Evolutionary conservation across 2,329 filamentous ascomycete species (phyloP).

Genomic region (Didymella segeticola): DNA sequence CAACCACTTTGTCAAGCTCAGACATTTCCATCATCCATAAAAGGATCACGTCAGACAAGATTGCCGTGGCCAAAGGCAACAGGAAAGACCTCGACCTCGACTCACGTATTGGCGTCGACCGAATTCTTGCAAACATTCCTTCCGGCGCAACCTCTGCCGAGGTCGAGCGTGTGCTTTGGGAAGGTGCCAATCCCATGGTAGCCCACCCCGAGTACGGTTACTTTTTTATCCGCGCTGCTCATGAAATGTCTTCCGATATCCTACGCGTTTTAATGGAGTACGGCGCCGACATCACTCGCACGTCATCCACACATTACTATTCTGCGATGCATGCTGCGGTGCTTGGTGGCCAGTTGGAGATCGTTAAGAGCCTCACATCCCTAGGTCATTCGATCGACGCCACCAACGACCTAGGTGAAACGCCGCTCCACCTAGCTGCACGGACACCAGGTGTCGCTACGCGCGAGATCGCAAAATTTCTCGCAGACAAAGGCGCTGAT

Average conservation of each 20-base stretch:
- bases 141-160: slow-evolving; percentile 28
- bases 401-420: slow-evolving; percentile 37
- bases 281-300: slow-evolving; percentile 38
- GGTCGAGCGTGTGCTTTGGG: slow-evolving; percentile 40
- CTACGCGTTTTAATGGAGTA: slow-evolving; percentile 38
- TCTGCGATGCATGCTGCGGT: slow-evolving; percentile 41
- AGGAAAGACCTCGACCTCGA: slow-evolving; percentile 32
- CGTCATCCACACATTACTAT: slow-evolving; percentile 24
- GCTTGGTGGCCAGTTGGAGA: slow-evolving; percentile 33
- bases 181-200: slow-evolving; percentile 42
- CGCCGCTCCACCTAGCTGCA: slow-evolving; percentile 41
- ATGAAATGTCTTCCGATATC: slow-evolving; percentile 33
- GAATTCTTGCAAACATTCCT: slow-evolving; percentile 37
- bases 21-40: slow-evolving; percentile 38
- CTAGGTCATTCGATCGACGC: slow-evolving; percentile 37
- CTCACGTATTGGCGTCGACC: slow-evolving; percentile 38
- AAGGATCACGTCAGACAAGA: slow-evolving; percentile 36
- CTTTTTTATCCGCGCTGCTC: slow-evolving; percentile 39
- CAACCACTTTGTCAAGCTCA: slow-evolving; percentile 30
- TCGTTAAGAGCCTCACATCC: slow-evolving; percentile 35
- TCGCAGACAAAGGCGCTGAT: slow-evolving; percentile 41
- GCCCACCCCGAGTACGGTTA: slow-evolving; percentile 38
- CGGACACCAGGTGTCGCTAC: slow-evolving; percentile 33
- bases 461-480: slow-evolving; percentile 31
- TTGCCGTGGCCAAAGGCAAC: slow-evolving; percentile 37